phyloP scores from a whole-genome alignment of 768 basidiomycete species.

The Tricholoma hemisulphureum region DNA sequence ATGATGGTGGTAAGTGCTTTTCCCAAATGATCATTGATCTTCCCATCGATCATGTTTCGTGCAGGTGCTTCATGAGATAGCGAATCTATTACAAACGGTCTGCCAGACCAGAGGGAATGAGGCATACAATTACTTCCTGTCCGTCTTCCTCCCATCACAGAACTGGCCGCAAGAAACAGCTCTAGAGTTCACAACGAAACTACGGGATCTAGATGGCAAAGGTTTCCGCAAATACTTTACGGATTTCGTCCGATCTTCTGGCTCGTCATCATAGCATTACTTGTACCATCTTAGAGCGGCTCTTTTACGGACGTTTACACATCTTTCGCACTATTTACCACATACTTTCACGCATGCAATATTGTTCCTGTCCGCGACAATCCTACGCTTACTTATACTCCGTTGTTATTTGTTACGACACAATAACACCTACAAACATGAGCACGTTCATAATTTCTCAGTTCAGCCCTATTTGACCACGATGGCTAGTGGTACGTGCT shows the following conservation, averaged over 20 bases:
- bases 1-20: constrained; percentile 64
- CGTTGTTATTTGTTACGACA: too few species aligned
- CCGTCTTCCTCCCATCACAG: constrained; percentile 83
- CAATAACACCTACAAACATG: too few species aligned
- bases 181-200: constrained; percentile 72
- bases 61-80: constrained; percentile 88
- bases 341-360: constrained; percentile 3
- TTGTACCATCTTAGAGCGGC: constrained; percentile 9
- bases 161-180: constrained; percentile 77
- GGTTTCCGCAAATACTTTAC: constrained; percentile 84
- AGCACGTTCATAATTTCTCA: not conserved
- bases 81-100: constrained; percentile 77
- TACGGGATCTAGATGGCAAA: constrained; percentile 73
- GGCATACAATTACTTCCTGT: constrained; percentile 75
- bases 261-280: constrained; percentile 52
- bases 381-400: too few species aligned
- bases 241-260: constrained; percentile 76
- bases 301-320: constrained; percentile 13
- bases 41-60: not conserved
- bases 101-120: constrained; percentile 78
- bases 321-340: constrained; percentile 4
- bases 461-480: not conserved
- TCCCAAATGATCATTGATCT: not conserved
- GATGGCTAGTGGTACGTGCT: constrained; percentile 25
- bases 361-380: not conserved